Conservation (phyloP, 2,329 filamentous ascomycete species). For the Talaromyces sp. region DNA sequence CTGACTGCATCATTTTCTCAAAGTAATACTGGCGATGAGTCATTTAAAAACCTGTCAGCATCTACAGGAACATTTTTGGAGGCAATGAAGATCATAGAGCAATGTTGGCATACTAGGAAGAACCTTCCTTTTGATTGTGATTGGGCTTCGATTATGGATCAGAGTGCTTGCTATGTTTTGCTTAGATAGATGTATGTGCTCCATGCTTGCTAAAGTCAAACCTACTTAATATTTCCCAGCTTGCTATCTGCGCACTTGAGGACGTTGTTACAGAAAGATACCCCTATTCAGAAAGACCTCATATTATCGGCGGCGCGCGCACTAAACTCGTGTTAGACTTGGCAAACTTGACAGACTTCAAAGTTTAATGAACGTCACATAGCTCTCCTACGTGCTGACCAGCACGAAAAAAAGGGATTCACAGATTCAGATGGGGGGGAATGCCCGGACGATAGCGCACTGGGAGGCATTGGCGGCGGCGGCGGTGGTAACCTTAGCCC, state of each 20-base stretch:
- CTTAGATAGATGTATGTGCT: background rate
- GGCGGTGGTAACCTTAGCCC: background rate
- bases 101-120: background rate
- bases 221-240: too few relatives aligned
- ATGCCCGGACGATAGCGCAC: background rate
- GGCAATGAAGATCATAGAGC: background rate
- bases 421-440: background rate
- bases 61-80: background rate
- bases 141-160: conserved; percentile 3
- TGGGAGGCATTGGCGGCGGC: background rate
- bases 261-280: background rate
- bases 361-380: background rate
- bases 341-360: background rate
- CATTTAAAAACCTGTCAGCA: too few relatives aligned
- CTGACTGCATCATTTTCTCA: background rate
- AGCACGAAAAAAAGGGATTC: background rate
- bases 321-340: background rate
- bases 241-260: background rate
- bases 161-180: background rate
- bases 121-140: background rate
- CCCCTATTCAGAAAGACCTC: background rate
- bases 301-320: background rate
- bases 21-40: background rate
- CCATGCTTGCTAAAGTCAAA: too few relatives aligned
- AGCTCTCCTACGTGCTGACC: background rate